Evolutionary conservation across 768 basidiomycete genomes (phyloP), one percentile per base, ranked within the genome.

Genomic region (Calvatia gigantea): DNA sequence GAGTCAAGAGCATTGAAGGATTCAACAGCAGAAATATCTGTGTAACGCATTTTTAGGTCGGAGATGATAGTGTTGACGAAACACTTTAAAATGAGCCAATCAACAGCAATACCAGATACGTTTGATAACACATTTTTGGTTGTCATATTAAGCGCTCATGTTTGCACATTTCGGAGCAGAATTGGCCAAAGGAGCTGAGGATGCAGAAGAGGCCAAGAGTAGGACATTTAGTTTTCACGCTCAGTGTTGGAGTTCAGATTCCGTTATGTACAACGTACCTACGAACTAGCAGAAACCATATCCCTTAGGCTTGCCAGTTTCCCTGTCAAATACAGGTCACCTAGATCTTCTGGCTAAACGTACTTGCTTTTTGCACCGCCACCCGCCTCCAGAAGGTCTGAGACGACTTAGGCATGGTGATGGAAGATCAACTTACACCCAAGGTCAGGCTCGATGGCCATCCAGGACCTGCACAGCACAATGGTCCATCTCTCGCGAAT

Each of bases 261-360:
- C 61, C 72, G 66, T 70, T 23, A 4, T 14, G 23, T 28, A 5
- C 21, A 66, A 77, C 79, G 75, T 82, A 92, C 91, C 92, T 61
- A 87, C 83, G 64, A 91, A 94, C 82, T 94, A 91, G 76, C 91
- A 93, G 66, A 93, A 93, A 19, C 93, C 94, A 69, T 94, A 96
- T 27, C 94, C 94, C 72, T 87, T 88, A 48, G 94, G 91, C 68
- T 95, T 95, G 52, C 92, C 93, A n/a, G 93, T 94, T 56, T 92
- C 91, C 66, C 91, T 78, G 75, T 94, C 91, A 70, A 89, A 92
- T 43, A 93, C 91, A n/a, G n/a, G n/a, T n/a, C n/a, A n/a, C n/a
- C n/a, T n/a, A n/a, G n/a, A n/a, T n/a, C n/a, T n/a, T n/a, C n/a
- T n/a, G n/a, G n/a, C n/a, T n/a, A n/a, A n/a, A n/a, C n/a, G n/a